Evolutionary conservation across 225 moss, liverwort and hornwort species (phyloP), one percentile per base, ranked within the genome.

Genomic region (Pleurozium schreberi): DNA sequence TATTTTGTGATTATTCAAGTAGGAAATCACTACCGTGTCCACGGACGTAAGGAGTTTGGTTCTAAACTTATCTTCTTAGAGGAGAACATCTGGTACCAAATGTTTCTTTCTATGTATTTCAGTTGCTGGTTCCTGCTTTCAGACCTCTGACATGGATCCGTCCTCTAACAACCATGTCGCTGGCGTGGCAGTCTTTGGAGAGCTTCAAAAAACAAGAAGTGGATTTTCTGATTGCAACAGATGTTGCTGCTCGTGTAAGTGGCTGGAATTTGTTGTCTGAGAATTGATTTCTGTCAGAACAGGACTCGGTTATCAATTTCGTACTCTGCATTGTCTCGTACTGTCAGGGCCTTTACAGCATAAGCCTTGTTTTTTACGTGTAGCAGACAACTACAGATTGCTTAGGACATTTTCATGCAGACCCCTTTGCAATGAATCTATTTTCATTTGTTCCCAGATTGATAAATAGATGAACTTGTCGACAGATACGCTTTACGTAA

Each of bases 211-310:
- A 95, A 88, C 94, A 94, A 89, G 95, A 96, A 91, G 98, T 95
- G 75, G 96, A 99, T 94, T 99, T 97, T 89, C 85, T 99, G 74
- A 91, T 99, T 79, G 96, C 97, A 83, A 99, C 97, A 68, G 99
- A 99, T 93, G 99, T 99, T 90, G 99, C 99, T 52, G 99, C 99
- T 87, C 95, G 97, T 86, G 98, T 98, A 92, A 94, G 98, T 94
- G 71, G 87, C 69, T 83, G 42, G 43, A 85, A 71, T 36, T 40
- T 10, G 15, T 85, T 57, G 58, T 81, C 42, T 78, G 33, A 75
- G 43, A 74, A 80, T 86, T 71, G 64, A 50, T 84, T 75, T 75
- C 65, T 65, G 57, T 82, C 82, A 69, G 76, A 68, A 43, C 70
- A 53, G 40, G 20, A 86, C 33, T 89, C 33, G 70, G 71, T 79